Evolutionary conservation across 2,329 filamentous ascomycete genomes (phyloP).

Genomic region (Trichophyton benhamiae): DNA sequence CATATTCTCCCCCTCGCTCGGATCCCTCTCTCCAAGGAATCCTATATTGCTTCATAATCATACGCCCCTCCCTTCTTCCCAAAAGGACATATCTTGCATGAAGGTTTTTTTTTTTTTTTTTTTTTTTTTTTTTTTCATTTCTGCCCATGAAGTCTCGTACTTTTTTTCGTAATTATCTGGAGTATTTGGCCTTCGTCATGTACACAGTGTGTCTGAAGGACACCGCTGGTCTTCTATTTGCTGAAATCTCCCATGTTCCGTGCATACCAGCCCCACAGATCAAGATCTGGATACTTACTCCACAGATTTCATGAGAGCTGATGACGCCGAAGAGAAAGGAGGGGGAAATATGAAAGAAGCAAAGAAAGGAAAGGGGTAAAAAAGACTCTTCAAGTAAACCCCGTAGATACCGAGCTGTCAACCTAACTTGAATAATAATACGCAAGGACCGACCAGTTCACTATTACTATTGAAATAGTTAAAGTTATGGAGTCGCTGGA

Average conservation of each 20-base stretch:
- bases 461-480: neutral
- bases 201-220: neutral
- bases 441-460: neutral
- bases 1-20: neutral
- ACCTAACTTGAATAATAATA: neutral
- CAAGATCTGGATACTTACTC: neutral
- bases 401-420: neutral
- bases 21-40: neutral
- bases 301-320: neutral
- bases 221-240: neutral
- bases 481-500: neutral
- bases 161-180: neutral
- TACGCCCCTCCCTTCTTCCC: neutral
- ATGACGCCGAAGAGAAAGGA: neutral
- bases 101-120: neutral
- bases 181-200: neutral
- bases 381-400: neutral
- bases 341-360: neutral
- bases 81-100: neutral
- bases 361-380: neutral
- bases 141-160: neutral
- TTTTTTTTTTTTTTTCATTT: neutral
- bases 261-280: slow-evolving; percentile 1
- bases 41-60: neutral
- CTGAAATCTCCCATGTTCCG: neutral